Conservation (phyloP, 148 eudicot genomes). For the Chenopodium album region DNA sequence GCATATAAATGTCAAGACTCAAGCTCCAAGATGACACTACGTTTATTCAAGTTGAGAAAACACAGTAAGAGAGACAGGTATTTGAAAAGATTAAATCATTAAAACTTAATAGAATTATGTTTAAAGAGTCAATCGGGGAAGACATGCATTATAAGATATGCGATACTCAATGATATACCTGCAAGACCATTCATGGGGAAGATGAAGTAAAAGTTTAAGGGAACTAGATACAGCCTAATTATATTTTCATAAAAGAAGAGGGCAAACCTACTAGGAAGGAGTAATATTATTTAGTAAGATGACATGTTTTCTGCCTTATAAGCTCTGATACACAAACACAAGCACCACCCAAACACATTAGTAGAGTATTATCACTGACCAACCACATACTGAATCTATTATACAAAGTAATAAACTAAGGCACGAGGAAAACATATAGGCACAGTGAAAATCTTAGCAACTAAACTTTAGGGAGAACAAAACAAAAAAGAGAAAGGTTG, state of each 20-base stretch:
- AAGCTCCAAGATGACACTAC: slow-evolving; percentile 2
- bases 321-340: background rate
- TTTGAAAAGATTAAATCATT: background rate
- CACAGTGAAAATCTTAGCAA: background rate
- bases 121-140: background rate
- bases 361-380: background rate
- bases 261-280: background rate
- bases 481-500: background rate
- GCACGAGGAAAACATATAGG: background rate
- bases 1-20: background rate
- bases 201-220: too few relatives aligned
- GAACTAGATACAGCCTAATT: too few relatives aligned
- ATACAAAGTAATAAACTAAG: background rate
- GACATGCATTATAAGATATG: background rate
- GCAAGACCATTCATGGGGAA: too few relatives aligned
- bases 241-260: too few relatives aligned
- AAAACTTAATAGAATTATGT: background rate
- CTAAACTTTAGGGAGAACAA: background rate
- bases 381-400: background rate
- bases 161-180: too few relatives aligned
- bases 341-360: background rate
- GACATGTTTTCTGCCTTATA: background rate
- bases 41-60: background rate
- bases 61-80: background rate
- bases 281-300: background rate